phyloP scores from a whole-genome alignment of 352 stramenopile species.

The Phytophthora pini region DNA sequence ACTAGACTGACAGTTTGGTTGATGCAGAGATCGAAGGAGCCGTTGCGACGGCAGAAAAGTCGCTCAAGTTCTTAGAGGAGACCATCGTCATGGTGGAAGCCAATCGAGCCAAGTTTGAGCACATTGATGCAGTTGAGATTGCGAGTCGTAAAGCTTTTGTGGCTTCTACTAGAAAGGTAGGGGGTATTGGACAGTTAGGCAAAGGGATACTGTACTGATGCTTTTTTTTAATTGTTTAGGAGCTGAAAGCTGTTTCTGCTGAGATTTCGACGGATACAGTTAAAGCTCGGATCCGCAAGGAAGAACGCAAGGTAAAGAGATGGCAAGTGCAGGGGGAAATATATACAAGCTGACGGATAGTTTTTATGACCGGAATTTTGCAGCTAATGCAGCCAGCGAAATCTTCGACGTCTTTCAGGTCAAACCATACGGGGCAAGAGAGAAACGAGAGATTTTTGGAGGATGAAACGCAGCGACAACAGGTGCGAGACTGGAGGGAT shows the following conservation, averaged over 20 bases:
- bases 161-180: slow-evolving; percentile 57
- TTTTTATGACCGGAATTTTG: background rate
- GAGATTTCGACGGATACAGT: slow-evolving; percentile 70
- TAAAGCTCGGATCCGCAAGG: slow-evolving; percentile 60
- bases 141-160: slow-evolving; percentile 77
- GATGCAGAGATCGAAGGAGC: slow-evolving; percentile 63
- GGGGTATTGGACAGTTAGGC: background rate
- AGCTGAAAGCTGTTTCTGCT: slow-evolving; percentile 55
- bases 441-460: slow-evolving; percentile 65
- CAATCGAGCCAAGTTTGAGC: slow-evolving; percentile 81
- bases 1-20: background rate
- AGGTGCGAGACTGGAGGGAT: slow-evolving; percentile 30
- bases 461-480: slow-evolving; percentile 64
- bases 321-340: background rate
- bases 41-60: slow-evolving; percentile 69
- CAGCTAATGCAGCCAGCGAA: slow-evolving; percentile 52
- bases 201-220: background rate
- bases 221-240: slow-evolving; percentile 10
- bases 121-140: slow-evolving; percentile 78
- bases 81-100: slow-evolving; percentile 85
- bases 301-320: slow-evolving; percentile 65
- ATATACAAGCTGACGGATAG: background rate
- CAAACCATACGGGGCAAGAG: slow-evolving; percentile 26
- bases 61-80: slow-evolving; percentile 82
- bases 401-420: slow-evolving; percentile 27